Conservation (phyloP, 2,329 filamentous ascomycete genomes). For the Paecilomyces formosus region DNA sequence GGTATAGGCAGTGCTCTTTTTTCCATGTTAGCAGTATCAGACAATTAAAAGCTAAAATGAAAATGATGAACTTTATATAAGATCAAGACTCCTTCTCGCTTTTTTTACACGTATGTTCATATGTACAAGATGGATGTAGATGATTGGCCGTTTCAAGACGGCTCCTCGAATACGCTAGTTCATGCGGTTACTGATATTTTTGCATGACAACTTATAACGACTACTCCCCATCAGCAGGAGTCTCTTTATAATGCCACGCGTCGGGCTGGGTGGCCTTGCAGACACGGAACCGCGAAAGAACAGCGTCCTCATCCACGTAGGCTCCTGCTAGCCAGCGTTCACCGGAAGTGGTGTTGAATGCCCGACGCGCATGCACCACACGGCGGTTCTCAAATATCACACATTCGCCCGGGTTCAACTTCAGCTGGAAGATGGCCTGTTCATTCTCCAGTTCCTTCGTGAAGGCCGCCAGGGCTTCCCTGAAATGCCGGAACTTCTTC, state of each 20-base stretch:
- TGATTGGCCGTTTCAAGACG: background rate
- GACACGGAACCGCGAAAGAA: slow-evolving; percentile 42
- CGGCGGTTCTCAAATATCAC: slow-evolving; percentile 88
- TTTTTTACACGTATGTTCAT: background rate
- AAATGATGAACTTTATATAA: background rate
- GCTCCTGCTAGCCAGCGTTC: slow-evolving; percentile 77
- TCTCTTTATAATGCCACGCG: slow-evolving; percentile 4
- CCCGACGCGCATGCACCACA: slow-evolving; percentile 72
- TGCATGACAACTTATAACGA: background rate
- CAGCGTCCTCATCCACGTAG: slow-evolving; percentile 66
- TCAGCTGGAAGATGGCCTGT: slow-evolving; percentile 58
- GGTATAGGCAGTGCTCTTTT: background rate
- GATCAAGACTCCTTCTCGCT: background rate
- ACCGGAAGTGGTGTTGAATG: slow-evolving; percentile 60
- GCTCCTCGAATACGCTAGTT: background rate
- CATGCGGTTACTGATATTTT: background rate
- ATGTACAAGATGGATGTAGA: background rate
- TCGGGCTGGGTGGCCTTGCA: slow-evolving; percentile 17
- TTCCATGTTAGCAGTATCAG: background rate
- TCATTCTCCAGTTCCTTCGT: slow-evolving; percentile 51
- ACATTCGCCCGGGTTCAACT: slow-evolving; percentile 73
- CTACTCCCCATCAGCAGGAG: background rate
- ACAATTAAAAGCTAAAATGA: background rate
- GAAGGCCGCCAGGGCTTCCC: slow-evolving; percentile 51
- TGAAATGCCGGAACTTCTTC: slow-evolving; percentile 19